phyloP scores from a whole-genome alignment of 768 basidiomycete genomes.

The Kwoniella sp. region DNA sequence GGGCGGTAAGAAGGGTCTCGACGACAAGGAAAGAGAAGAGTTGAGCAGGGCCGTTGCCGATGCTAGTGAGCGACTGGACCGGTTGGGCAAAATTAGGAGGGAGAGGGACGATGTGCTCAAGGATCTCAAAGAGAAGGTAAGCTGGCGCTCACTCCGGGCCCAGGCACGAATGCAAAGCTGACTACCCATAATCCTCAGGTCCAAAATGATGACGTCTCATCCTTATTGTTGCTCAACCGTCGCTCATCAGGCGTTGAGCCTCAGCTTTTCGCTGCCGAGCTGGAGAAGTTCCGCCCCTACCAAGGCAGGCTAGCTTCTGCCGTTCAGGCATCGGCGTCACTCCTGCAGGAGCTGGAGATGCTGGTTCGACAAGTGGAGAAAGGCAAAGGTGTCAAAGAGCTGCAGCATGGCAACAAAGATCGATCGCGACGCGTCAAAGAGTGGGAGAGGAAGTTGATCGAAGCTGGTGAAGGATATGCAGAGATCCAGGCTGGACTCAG shows the following conservation, averaged over 20 bases:
- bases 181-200: constrained; percentile 61
- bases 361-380: constrained; percentile 75
- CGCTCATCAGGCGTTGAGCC: constrained; percentile 81
- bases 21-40: constrained; percentile 66
- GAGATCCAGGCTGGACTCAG: constrained; percentile 83
- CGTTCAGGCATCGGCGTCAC: constrained; percentile 72
- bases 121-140: constrained; percentile 93
- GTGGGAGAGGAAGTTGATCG: constrained; percentile 68
- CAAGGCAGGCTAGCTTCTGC: constrained; percentile 79
- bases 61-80: constrained; percentile 62
- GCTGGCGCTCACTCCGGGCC: no score
- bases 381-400: constrained; percentile 71
- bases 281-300: constrained; percentile 93
- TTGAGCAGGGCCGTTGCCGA: constrained; percentile 64
- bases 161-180: constrained; percentile 4
- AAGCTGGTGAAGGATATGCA: constrained; percentile 80
- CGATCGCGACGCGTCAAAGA: constrained; percentile 79
- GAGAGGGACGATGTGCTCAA: constrained; percentile 85
- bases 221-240: constrained; percentile 85
- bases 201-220: constrained; percentile 95
- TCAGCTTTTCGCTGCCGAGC: constrained; percentile 83
- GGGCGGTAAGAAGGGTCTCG: constrained; percentile 58
- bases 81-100: constrained; percentile 77
- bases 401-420: constrained; percentile 78
- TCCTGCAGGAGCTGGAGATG: constrained; percentile 72